These are phyloP conservation scores for Suhomyces emberorum DNA, from an alignment of 805 yeast genomes.

Conservation along the genomic window DNA sequence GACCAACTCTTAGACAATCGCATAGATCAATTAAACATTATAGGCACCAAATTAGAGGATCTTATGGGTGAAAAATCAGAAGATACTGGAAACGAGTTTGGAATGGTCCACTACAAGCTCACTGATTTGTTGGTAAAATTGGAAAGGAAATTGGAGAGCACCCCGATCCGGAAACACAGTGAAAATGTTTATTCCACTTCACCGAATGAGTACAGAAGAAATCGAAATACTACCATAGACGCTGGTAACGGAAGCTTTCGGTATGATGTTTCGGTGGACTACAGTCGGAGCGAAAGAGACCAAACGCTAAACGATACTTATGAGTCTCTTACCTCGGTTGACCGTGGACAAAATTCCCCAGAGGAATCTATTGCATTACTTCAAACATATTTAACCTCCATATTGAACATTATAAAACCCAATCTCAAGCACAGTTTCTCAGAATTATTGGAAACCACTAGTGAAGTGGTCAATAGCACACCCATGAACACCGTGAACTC, in stretches of 20 bases:
- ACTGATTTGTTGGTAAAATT: conserved; percentile 6
- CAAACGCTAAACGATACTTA: conserved; percentile 12
- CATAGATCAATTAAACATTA: conserved; percentile 4
- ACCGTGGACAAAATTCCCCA: conserved; percentile 9
- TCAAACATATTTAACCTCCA: conserved; percentile 13
- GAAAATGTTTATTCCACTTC: neutral
- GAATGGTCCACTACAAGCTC: conserved; percentile 5
- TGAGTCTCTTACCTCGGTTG: conserved; percentile 14
- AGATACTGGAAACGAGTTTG: conserved; percentile 1
- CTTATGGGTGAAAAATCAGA: neutral
- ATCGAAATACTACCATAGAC: neutral
- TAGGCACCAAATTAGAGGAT: conserved; percentile 1
- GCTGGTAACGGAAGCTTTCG: neutral
- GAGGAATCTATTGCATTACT: conserved; percentile 12
- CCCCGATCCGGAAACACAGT: neutral
- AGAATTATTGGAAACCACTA: conserved; percentile 13
- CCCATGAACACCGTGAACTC: conserved; percentile 13
- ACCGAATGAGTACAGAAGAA: neutral
- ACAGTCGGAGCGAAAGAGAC: conserved; percentile 8
- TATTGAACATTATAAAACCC: conserved; percentile 9
- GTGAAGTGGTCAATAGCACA: conserved; percentile 10
- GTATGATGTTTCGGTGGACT: conserved; percentile 1
- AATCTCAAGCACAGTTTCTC: conserved; percentile 10
- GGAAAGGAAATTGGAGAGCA: neutral
- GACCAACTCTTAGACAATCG: conserved; percentile 9